Conservation (phyloP, 164 flowering plant genomes). For the Vitis riparia region DNA sequence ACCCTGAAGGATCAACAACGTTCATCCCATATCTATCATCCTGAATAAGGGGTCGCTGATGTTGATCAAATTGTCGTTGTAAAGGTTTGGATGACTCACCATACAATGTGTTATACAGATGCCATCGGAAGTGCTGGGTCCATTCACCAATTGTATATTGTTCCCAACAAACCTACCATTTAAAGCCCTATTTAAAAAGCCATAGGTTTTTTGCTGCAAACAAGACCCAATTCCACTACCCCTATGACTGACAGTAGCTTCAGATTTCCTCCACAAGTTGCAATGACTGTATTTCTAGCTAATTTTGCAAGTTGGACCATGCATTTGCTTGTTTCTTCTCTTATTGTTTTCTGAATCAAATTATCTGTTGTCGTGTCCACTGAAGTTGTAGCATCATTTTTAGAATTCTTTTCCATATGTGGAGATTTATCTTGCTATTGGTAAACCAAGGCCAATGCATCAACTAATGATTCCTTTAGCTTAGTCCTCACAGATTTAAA, state of each 20-base stretch:
- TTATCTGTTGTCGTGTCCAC: slow-evolving; percentile 85
- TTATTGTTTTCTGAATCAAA: slow-evolving; percentile 64
- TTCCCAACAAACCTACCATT: slow-evolving; percentile 66
- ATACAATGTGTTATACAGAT: slow-evolving; percentile 42
- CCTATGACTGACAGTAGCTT: slow-evolving; percentile 52
- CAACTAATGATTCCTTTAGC: slow-evolving; percentile 79
- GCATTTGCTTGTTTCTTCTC: slow-evolving; percentile 60
- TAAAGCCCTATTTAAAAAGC: slow-evolving; percentile 55
- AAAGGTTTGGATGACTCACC: slow-evolving; percentile 52
- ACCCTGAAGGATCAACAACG: too few relatives aligned
- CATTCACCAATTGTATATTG: slow-evolving; percentile 59
- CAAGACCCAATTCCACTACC: slow-evolving; percentile 65
- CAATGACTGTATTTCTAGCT: too few relatives aligned
- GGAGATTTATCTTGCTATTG: slow-evolving; percentile 42
- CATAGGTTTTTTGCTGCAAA: slow-evolving; percentile 68
- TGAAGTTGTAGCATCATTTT: slow-evolving; percentile 90
- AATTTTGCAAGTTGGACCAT: slow-evolving; percentile 32
- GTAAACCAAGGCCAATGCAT: slow-evolving; percentile 66
- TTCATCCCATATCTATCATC: too few relatives aligned
- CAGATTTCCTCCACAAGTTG: too few relatives aligned
- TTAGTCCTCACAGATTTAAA: slow-evolving; percentile 76
- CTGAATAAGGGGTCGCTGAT: too few relatives aligned
- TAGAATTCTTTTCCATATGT: slow-evolving; percentile 63
- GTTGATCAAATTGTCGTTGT: not conserved
- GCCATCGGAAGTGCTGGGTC: slow-evolving; percentile 65